Base-by-base conservation (phyloP, 306 rosid species). In the barrel medic (Medicago truncatula) region DNA sequence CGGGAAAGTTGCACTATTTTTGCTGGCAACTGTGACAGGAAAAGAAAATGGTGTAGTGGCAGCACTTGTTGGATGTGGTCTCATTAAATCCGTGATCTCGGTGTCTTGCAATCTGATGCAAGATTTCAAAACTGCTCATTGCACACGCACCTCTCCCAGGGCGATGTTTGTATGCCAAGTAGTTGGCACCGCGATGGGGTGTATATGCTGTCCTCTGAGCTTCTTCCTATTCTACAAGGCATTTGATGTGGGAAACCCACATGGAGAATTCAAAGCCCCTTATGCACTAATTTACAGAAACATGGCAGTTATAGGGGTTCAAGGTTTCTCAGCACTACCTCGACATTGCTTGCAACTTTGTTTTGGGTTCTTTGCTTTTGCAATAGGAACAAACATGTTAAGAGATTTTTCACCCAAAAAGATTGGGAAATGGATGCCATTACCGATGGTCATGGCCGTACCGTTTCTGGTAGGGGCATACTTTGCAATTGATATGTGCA, bases 251-350 rank as follows among this genome's bases (percentile, higher is more conserved):
- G 86, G 86, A 54, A 92, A 95, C 75, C 98, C 97, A 0, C 7
- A 85, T 0, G 97, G 98, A 18, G 97, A 95, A 69, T 89, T 92
- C 88, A 92, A 95, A 78, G 98, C 98, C 12, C 98, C 98, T 2
- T 95, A 85, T 57, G 98, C 98, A 0, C 67, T 95, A 14, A 83
- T 83, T 36, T 83, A 78, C 75, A 74, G 86, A 63, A 83, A 78
- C 78, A 78, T 83, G 86, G 86, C 78, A 46, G 65, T 83, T 31
- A 83, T 74, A 43, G 86, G 86, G 0, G 86, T 78, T 59, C 50
- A 83, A 74, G 86, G 86, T 47, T 83, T 83, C 83, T 90, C 96
- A 7, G 97, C 97, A 2, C 80, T 95, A 56, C 98, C 98, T 6
- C 74, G 43, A 39, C 98, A 95, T 61, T 92, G 98, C 80, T 67